phyloP scores from a whole-genome alignment of 2,329 filamentous ascomycete genomes.

The Fusarium brachygibbosum region DNA sequence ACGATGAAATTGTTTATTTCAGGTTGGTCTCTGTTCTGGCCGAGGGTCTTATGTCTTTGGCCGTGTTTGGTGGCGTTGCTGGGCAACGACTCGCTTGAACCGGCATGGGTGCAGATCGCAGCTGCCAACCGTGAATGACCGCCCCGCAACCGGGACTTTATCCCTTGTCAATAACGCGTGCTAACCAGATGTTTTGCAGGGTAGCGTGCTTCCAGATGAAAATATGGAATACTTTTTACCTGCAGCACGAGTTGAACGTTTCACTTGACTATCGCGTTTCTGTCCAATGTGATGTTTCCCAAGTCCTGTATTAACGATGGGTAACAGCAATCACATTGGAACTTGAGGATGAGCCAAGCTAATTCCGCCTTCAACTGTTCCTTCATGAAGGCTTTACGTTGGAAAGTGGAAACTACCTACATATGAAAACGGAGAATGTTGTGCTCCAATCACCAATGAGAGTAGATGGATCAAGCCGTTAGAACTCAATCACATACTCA shows the following conservation, averaged over 20 bases:
- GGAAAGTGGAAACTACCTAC: background rate
- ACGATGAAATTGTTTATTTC: slow-evolving; percentile 44
- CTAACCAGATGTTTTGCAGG: slow-evolving; percentile 1
- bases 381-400: background rate
- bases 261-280: slow-evolving; percentile 6
- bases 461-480: background rate
- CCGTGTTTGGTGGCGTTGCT: slow-evolving; percentile 49
- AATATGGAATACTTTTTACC: slow-evolving; percentile 22
- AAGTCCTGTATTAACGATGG: background rate
- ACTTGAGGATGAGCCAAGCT: background rate
- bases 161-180: slow-evolving; percentile 30
- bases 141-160: slow-evolving; percentile 30
- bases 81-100: slow-evolving; percentile 44
- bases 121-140: slow-evolving; percentile 32
- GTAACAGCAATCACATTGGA: background rate
- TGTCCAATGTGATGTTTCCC: background rate
- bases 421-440: slow-evolving; percentile 2
- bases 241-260: slow-evolving; percentile 5
- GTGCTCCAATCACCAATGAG: background rate
- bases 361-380: background rate
- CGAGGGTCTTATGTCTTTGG: slow-evolving; percentile 40
- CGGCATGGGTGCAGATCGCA: slow-evolving; percentile 39
- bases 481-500: background rate
- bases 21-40: slow-evolving; percentile 14
- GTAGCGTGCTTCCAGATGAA: slow-evolving; percentile 19